These are phyloP conservation scores for Castanea mollissima DNA, from an alignment of 306 rosid genomes.

Conservation along the genomic window DNA sequence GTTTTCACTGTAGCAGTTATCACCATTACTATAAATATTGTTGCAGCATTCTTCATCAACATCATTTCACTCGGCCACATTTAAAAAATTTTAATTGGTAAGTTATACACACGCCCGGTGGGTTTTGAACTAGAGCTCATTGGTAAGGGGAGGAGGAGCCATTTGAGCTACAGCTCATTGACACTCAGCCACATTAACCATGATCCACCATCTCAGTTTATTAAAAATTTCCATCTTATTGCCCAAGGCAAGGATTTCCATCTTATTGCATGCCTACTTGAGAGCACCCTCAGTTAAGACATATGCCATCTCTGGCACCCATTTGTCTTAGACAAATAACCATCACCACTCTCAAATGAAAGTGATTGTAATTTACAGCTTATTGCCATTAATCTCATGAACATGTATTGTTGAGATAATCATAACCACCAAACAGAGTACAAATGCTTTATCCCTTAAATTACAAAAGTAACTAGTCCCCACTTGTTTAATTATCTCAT, in stretches of 20 bases:
- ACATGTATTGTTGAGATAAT: neutral
- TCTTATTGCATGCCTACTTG: neutral
- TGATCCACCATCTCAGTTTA: neutral
- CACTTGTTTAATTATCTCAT: neutral
- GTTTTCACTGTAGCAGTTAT: constrained; percentile 9
- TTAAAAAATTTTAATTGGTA: no score
- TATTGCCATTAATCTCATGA: neutral
- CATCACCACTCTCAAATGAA: neutral
- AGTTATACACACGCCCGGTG: no score
- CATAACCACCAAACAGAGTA: neutral
- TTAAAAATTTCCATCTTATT: neutral
- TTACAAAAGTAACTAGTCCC: neutral
- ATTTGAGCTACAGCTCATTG: no score
- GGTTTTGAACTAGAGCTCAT: no score
- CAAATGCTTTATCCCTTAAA: neutral
- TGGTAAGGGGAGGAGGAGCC: no score
- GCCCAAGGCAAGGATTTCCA: neutral
- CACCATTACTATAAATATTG: neutral
- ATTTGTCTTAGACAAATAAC: neutral
- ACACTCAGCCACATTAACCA: neutral
- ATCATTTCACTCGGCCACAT: neutral
- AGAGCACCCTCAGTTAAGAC: neutral
- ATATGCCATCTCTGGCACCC: neutral
- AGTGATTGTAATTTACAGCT: neutral
- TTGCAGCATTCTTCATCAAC: neutral